phyloP scores from a whole-genome alignment of 2,329 filamentous ascomycete species.

The Triangularia setosa region DNA sequence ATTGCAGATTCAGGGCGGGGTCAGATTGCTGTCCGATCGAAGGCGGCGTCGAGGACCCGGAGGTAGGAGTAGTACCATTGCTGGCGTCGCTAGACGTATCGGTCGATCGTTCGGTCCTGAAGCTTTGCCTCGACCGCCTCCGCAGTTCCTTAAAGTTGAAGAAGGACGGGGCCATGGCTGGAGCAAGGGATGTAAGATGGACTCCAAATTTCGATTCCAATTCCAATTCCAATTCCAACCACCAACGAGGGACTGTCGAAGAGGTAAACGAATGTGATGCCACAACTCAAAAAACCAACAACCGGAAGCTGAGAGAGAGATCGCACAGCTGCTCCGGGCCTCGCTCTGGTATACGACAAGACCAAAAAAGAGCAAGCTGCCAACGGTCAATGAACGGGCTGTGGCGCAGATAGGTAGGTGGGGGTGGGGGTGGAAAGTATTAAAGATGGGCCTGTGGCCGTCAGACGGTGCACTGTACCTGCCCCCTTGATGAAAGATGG shows the following conservation, averaged over 20 bases:
- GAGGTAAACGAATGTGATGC: neutral
- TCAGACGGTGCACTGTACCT: slow-evolving; percentile 1
- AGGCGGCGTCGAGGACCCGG: slow-evolving; percentile 70
- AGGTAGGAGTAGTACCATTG: slow-evolving; percentile 59
- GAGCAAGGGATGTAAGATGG: neutral
- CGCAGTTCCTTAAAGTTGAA: slow-evolving; percentile 68
- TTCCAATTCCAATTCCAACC: neutral
- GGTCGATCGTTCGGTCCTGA: slow-evolving; percentile 60
- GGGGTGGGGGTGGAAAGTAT: neutral
- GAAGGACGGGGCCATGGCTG: slow-evolving; percentile 59
- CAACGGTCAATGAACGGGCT: slow-evolving; percentile 1
- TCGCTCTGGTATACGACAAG: slow-evolving; percentile 2
- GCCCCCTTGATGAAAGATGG: neutral
- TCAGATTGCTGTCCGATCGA: slow-evolving; percentile 66
- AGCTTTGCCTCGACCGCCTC: slow-evolving; percentile 70
- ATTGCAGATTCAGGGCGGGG: slow-evolving; percentile 60
- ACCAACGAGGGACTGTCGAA: neutral
- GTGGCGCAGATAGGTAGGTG: slow-evolving; percentile 8
- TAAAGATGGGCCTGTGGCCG: neutral
- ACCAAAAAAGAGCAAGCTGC: neutral
- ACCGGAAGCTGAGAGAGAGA: neutral
- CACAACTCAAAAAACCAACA: neutral
- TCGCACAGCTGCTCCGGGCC: neutral
- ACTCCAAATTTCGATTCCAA: neutral
- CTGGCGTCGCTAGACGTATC: slow-evolving; percentile 60